Conservation (phyloP, 306 rosid genomes). For the Vicia sativa region DNA sequence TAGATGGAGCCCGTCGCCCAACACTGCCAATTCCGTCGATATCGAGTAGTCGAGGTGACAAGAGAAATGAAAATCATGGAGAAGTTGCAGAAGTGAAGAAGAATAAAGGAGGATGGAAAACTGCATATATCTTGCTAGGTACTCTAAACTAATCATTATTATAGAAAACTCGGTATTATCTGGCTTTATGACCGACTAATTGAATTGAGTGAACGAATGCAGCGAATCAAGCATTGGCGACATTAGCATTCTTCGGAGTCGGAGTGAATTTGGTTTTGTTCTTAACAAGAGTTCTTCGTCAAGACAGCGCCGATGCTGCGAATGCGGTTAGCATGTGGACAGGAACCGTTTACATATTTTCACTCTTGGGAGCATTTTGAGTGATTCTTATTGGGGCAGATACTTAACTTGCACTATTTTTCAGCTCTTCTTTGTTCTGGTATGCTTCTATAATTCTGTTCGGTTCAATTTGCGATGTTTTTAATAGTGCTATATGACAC, state of each 20-base stretch:
- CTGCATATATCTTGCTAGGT: slow-evolving; percentile 49
- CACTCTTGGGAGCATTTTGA: slow-evolving; percentile 62
- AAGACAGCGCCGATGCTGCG: slow-evolving; percentile 56
- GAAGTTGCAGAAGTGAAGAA: slow-evolving; percentile 24
- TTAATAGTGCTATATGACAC: not conserved
- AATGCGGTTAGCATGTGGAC: slow-evolving; percentile 65
- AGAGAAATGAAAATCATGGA: slow-evolving; percentile 7
- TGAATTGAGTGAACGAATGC: slow-evolving; percentile 3
- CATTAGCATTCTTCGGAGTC: slow-evolving; percentile 67
- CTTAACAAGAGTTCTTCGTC: slow-evolving; percentile 54
- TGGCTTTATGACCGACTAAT: not conserved
- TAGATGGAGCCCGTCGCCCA: slow-evolving; percentile 45
- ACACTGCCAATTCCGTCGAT: not conserved
- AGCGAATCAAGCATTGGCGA: slow-evolving; percentile 68
- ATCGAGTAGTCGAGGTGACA: slow-evolving; percentile 29
- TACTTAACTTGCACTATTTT: slow-evolving; percentile 53
- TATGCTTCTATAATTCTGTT: not conserved
- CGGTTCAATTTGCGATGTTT: no score
- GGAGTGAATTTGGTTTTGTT: slow-evolving; percentile 67
- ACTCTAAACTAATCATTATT: not conserved
- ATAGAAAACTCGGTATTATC: no score
- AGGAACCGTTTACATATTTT: slow-evolving; percentile 60
- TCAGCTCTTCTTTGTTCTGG: slow-evolving; percentile 46
- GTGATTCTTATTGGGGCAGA: slow-evolving; percentile 73
- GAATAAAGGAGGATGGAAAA: slow-evolving; percentile 48